Conservation (phyloP, 2,329 filamentous ascomycete genomes). For the Penicillium sp. region DNA sequence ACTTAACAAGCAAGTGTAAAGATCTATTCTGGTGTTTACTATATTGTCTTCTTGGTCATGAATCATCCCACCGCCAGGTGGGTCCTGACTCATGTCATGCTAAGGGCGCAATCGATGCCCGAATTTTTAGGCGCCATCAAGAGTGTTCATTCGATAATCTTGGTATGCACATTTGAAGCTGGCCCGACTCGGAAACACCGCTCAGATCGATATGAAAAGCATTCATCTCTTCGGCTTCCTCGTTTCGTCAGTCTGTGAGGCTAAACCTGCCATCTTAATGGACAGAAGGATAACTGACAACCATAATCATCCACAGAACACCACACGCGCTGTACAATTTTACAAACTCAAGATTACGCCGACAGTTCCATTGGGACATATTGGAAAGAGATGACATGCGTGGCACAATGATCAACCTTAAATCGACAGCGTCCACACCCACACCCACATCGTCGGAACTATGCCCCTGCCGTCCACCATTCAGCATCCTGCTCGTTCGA, state of each 20-base stretch:
- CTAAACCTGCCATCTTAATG: not conserved
- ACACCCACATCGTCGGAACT: not conserved
- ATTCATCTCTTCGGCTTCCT: no score
- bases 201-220: not conserved
- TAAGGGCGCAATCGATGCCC: slow-evolving; percentile 6
- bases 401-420: slow-evolving; percentile 3
- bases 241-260: not conserved
- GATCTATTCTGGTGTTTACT: not conserved
- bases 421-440: not conserved
- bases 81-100: slow-evolving; percentile 3
- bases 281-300: no score
- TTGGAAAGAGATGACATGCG: not conserved
- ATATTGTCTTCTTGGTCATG: not conserved
- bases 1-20: not conserved
- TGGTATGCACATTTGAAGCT: not conserved
- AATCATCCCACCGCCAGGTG: slow-evolving; percentile 5
- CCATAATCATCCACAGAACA: not conserved
- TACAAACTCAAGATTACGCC: no score
- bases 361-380: no score
- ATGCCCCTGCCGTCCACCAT: slow-evolving; percentile 1
- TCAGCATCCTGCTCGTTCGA: not conserved
- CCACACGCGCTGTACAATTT: no score
- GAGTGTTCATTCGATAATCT: not conserved
- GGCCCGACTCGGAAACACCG: not conserved
- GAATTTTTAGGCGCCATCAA: slow-evolving; percentile 5